Percentiles rank a stretch among this genome's conserved stretches.
These are phyloP conservation scores for Microbotryum intermedium DNA, from an alignment of 1,284 basidiomycete genomes.

Conservation along the genomic window DNA sequence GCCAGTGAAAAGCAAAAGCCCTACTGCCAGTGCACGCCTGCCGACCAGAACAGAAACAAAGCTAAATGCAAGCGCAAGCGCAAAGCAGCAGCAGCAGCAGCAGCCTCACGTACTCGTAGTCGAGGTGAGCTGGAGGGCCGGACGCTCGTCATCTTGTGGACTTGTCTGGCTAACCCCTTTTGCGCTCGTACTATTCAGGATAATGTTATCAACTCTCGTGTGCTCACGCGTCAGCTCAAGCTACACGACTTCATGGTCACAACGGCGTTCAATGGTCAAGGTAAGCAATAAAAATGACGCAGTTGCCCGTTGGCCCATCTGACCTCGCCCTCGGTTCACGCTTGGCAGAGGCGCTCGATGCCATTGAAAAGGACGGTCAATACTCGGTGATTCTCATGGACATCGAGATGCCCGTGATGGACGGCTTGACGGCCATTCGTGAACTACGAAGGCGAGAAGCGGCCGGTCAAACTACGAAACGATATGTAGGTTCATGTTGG, in stretches of 20 bases:
- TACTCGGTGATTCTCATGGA: not conserved
- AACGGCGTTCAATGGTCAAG: not conserved
- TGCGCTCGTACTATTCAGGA: not conserved
- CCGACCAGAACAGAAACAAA: no score
- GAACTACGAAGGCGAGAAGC: no score
- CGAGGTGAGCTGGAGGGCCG: not conserved
- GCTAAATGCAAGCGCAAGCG: no score
- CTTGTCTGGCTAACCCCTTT: not conserved
- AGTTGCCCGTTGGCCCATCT: no score
- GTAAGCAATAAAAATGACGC: no score
- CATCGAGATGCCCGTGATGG: constrained; percentile 3
- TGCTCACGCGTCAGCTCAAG: not conserved
- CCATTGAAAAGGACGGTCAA: not conserved
- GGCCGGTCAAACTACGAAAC: no score
- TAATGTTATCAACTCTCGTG: not conserved
- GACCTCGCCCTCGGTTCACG: no score
- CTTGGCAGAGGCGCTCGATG: not conserved
- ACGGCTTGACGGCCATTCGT: not conserved
- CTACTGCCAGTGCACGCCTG: no score
- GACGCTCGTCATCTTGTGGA: no score
- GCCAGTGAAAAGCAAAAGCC: no score
- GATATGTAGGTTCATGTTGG: no score
- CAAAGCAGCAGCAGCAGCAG: no score
- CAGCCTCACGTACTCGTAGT: not conserved
- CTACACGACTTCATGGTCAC: not conserved